Evolutionary conservation across 352 stramenopile species (phyloP), one percentile per base, ranked within the genome.

Genomic region (Phytopythium cucurbitacearum): DNA sequence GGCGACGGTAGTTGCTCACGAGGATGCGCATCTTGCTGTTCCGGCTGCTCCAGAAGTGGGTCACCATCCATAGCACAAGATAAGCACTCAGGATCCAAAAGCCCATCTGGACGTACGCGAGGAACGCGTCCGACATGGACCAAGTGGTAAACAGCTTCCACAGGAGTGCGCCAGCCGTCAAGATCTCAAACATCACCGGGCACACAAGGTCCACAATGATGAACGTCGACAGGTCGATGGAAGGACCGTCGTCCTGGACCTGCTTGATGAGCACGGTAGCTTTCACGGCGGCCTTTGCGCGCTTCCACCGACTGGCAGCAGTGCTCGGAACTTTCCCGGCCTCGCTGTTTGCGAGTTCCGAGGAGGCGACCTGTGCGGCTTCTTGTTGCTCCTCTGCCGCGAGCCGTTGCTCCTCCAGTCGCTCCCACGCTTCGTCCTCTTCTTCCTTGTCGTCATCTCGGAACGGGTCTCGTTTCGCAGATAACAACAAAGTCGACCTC

Each of bases 1-100:
- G 66, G 13, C 81, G 79, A 12, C 81, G 79, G 57, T 92, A 92
- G 40, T 87, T 87, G 58, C 75, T 87, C 12, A 92, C 80, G 34
- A 90, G 69, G 12, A 70, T 53, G 32, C 81, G 81, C 81, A 92
- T 90, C 60, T 87, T 81, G 36, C 45, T 64, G 59, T 92, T 92
- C 35, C 81, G 76, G 16, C 73, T 87, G 65, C 79, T 90, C 77
- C 79, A 92, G 57, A 87, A 92, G 55, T 92, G 81, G 35, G 69
- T 67, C 40, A 77, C 64, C 60, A 90, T 85, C 81, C 79, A 92
- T 1, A 90, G 40, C 15, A 70, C 44, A 13, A 92, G 57, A 53
- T 92, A 92, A 7, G 51, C 62, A n/a, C 57, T 63, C 11, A 87
- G 60, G 56, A 60, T 59, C 59, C 71, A 90, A 45, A 90, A 89